Percentiles rank a stretch among this genome's conserved stretches.
Evolutionary conservation across 108 stramenopile genomes (phyloP).

Genomic region (Pseudonitzschia delicatissima): DNA sequence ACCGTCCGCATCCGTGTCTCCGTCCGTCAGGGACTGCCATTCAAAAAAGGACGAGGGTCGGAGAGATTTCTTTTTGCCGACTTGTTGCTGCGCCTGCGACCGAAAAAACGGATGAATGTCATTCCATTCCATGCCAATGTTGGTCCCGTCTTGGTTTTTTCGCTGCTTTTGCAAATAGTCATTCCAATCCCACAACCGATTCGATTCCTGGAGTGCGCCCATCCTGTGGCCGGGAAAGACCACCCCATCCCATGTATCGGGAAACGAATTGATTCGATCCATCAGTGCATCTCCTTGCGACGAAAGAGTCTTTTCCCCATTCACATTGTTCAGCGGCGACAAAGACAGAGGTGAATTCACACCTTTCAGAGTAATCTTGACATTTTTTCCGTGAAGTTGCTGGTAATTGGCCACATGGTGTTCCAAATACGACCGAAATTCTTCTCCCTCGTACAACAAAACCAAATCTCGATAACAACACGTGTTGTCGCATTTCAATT

Average conservation of each 20-base stretch:
- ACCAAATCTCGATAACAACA: constrained; percentile 2
- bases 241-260: constrained; percentile 25
- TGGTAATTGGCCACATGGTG: constrained; percentile 22
- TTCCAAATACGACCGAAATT: constrained; percentile 23
- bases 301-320: neutral
- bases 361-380: constrained; percentile 11
- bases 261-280: neutral
- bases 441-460: constrained; percentile 13
- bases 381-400: constrained; percentile 12
- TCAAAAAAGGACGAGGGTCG: neutral
- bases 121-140: constrained; percentile 1
- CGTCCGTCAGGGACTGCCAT: neutral
- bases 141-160: neutral
- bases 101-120: constrained; percentile 27
- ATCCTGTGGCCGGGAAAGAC: constrained; percentile 30
- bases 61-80: neutral
- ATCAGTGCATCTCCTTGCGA: neutral
- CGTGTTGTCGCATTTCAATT: neutral
- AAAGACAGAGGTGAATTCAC: neutral
- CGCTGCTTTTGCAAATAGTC: constrained; percentile 1
- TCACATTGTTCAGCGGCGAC: neutral
- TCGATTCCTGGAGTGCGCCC: constrained; percentile 17
- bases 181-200: constrained; percentile 20
- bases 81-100: constrained; percentile 5
- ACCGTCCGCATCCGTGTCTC: neutral